Percentiles rank a stretch among this genome's conserved stretches.
phyloP scores from a whole-genome alignment of 208 protist species.

The Leishmania lainsoni region DNA sequence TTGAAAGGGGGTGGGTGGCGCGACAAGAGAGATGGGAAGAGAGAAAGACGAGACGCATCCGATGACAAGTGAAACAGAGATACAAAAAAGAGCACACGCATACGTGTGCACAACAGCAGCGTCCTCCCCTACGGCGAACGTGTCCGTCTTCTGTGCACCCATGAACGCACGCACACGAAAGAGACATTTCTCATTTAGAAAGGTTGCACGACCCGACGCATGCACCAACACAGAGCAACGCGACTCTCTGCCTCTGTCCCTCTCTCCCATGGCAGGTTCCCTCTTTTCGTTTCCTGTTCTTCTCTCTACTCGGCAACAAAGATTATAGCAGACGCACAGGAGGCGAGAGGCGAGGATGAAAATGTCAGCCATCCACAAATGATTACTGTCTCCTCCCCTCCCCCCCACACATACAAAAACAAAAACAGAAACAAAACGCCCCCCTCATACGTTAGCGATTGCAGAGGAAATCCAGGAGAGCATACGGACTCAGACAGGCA shows the following conservation, averaged over 20 bases:
- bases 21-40: not conserved
- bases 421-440: not conserved
- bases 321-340: not conserved
- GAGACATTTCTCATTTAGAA: not conserved
- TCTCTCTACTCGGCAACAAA: not conserved
- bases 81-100: not conserved
- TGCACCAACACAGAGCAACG: not conserved
- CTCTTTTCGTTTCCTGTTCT: not conserved
- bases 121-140: not conserved
- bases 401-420: not conserved
- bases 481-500: not conserved
- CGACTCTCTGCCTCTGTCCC: no score
- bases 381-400: not conserved
- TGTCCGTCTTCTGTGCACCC: not conserved
- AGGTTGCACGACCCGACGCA: not conserved
- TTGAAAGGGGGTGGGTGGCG: not conserved
- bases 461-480: no score
- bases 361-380: not conserved
- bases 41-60: not conserved
- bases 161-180: not conserved
- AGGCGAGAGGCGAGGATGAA: not conserved
- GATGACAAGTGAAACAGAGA: not conserved
- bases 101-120: not conserved
- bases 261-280: not conserved
- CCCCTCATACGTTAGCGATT: no score